Conservation (phyloP, 768 basidiomycete species). For the Phylloporus sp. region DNA sequence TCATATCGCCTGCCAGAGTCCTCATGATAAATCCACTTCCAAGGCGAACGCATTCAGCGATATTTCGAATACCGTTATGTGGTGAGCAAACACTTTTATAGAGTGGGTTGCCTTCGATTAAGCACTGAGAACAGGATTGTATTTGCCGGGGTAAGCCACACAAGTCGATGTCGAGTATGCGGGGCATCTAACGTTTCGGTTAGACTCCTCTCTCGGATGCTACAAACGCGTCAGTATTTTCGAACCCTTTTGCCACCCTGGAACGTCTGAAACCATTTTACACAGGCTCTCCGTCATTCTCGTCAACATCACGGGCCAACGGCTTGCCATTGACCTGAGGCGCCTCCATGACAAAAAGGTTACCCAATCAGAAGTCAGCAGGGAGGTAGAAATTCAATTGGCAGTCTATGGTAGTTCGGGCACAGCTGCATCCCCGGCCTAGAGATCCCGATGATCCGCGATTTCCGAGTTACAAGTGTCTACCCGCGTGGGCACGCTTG, state of each 20-base stretch:
- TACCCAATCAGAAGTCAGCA: not conserved
- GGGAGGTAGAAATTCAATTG: slow-evolving; percentile 1
- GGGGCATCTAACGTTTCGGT: not conserved
- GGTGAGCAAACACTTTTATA: not conserved
- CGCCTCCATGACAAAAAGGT: not conserved
- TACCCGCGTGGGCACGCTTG: too few species aligned
- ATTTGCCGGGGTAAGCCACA: not conserved
- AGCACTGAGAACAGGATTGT: not conserved
- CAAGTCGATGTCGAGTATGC: not conserved
- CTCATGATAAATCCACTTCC: not conserved
- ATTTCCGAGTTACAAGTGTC: not conserved
- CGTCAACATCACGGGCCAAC: slow-evolving; percentile 1
- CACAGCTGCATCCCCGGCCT: not conserved
- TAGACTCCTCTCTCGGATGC: not conserved
- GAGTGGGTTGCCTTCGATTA: not conserved
- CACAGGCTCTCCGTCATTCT: not conserved
- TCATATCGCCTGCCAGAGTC: not conserved
- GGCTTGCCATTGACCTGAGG: slow-evolving; percentile 5
- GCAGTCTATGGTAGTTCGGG: not conserved
- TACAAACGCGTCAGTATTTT: not conserved
- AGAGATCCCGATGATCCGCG: not conserved
- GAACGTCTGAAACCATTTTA: not conserved
- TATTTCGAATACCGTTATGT: not conserved
- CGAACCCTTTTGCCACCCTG: not conserved
- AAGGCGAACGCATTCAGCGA: not conserved